Percentiles rank a stretch among this genome's conserved stretches.
Conservation (phyloP, 495 filamentous ascomycete genomes). For the Usnea hakonensis region DNA sequence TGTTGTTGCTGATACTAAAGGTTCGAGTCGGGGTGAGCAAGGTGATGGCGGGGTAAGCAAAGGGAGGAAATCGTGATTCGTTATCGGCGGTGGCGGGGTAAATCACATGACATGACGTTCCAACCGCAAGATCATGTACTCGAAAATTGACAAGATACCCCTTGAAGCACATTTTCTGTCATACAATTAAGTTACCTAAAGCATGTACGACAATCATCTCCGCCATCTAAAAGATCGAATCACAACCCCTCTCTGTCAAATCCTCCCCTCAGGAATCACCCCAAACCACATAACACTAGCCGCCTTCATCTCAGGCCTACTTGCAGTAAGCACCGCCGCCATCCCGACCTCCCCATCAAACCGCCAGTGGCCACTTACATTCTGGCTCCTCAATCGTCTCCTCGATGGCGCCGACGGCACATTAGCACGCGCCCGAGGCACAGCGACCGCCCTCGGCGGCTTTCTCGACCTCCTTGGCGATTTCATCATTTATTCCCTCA, state of each 20-base stretch:
- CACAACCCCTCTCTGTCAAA: conserved; percentile 20
- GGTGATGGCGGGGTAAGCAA: too few species aligned
- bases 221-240: conserved; percentile 26
- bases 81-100: too few species aligned
- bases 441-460: conserved; percentile 27
- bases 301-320: conserved; percentile 24
- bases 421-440: conserved; percentile 24
- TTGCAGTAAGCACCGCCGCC: too few species aligned
- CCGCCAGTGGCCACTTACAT: conserved; percentile 3
- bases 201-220: conserved; percentile 25
- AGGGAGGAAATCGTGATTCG: too few species aligned
- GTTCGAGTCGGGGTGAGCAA: too few species aligned
- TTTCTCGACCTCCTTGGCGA: conserved; percentile 31
- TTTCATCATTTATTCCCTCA: conserved; percentile 30
- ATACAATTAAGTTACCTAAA: not conserved
- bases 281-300: conserved; percentile 24
- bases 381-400: conserved; percentile 28
- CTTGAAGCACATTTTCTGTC: not conserved
- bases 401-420: conserved; percentile 32
- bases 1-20: too few species aligned
- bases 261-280: conserved; percentile 21
- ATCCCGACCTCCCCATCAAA: not conserved
- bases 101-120: too few species aligned
- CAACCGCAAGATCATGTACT: too few species aligned
- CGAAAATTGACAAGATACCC: not conserved